Evolutionary conservation across 192 early-diverging fungal genomes (phyloP), one percentile per base, ranked within the genome.

Genomic region (Coemansia sp.): DNA sequence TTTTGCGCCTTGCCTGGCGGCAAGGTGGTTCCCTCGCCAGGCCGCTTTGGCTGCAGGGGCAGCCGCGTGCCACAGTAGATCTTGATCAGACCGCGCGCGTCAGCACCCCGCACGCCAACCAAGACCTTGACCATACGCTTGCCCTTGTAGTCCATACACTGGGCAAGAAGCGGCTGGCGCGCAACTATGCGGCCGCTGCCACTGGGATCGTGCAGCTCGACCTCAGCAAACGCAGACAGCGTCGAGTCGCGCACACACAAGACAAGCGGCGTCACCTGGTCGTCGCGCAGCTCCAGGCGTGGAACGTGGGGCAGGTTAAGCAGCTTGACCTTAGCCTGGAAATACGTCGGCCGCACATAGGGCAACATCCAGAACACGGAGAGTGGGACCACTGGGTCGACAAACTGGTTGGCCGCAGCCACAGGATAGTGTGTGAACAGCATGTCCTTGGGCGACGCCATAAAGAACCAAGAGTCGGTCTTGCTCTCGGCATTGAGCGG

Each of bases 311-410:
- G 68, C 53, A 82, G 50, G 42, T 82, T 82, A 6, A 79, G 72
- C 37, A 82, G 71, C 63, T 75, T 74, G 22, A 79, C 72, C 38
- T 63, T 62, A 11, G 53, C 53, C 39, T 50, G 52, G 56, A 83
- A 83, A 62, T 70, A 83, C 11, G 59, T 56, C 1, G 77, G 70
- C 2, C 81, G 72, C 44, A 80, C 67, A 35, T 80, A 83, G 6
- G 81, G 81, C n/a, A 83, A 70, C 70, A 68, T 65, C 81, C 81
- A 83, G 63, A 80, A 83, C 4, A 70, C 67, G 8, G 81, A 63
- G 37, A 80, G 65, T 22, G 81, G 63, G 9, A 83, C 70, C 0
- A 72, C 65, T 0, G 81, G 81, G 29, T 83, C 69, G 18, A 83
- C 56, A 40, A 80, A 83, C 62, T 83, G 81, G 37, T 80, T 66